Base-by-base conservation (phyloP, 768 basidiomycete genomes). In the Leccinum longicurvipes region DNA sequence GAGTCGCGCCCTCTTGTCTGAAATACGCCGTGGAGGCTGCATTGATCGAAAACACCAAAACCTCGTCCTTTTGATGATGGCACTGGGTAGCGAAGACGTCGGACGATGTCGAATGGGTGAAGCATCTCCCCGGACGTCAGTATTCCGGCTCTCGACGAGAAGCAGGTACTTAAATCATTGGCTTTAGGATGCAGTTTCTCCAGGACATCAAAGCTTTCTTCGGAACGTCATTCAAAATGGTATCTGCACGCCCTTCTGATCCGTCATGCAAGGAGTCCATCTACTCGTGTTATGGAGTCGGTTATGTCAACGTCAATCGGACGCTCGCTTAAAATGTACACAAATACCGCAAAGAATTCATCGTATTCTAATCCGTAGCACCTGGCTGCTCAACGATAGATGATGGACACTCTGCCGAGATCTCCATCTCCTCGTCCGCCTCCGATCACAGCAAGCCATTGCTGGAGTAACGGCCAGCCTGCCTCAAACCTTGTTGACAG, bases 81-180 rank as follows among this genome's bases (percentile, higher is more conserved):
- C 90, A 3, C 77, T 98, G n/a, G 97, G 97, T 9, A 95, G 92
- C 58, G 97, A 98, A 67, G 97, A 99, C 68, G 93, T 98, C 0
- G 92, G 93, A 1, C 83, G 89, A 57, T 93, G 91, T 74, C 77
- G 83, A 55, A 89, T 98, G 84, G 84, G 88, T 4, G 86, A 89
- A 63, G 85, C 93, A 17, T 93, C 91, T 11, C 73, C 82, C 15
- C 81, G 90, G 70, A 91, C 91, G 91, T 91, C 57, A 71, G 91
- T 81, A 29, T 45, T n/a, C 65, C 51, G 12, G 21, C 31, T 34
- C 31, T 34, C 29, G 9, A n/a, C 23, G 6, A 23, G 41, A 54
- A 24, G 28, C 34, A 45, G 25, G 25, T 24, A 6, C 54, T 60
- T 23, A 64, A 51, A 51, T 53, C 39, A n/a, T 28, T 39, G 14